Percentiles rank a stretch among this genome's conserved stretches.
phyloP scores from a whole-genome alignment of 2,329 filamentous ascomycete genomes.

The Fusarium sp. region DNA sequence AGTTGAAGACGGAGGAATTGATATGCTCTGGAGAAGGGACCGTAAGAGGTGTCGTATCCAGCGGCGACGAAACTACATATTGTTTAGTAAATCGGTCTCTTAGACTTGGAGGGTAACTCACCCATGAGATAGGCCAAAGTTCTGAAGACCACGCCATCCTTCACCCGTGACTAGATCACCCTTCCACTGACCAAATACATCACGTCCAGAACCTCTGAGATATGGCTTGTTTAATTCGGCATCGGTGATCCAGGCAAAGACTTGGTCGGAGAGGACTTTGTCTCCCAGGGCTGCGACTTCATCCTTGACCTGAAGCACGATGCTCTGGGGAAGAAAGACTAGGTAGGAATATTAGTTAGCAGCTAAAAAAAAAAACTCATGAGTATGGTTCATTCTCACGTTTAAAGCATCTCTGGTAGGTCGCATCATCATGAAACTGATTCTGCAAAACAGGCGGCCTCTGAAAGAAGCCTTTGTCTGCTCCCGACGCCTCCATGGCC shows the following conservation, averaged over 20 bases:
- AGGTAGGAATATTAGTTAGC: too few species aligned
- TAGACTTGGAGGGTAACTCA: conserved; percentile 17
- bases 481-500: conserved; percentile 56
- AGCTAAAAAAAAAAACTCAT: too few species aligned
- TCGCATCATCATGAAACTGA: conserved; percentile 66
- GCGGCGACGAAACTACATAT: conserved; percentile 62
- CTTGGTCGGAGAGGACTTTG: conserved; percentile 62
- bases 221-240: conserved; percentile 74
- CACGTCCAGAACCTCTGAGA: conserved; percentile 64
- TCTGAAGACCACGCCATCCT: conserved; percentile 73
- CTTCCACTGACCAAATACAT: conserved; percentile 69
- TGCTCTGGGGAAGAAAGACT: conserved; percentile 52
- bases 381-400: conserved; percentile 51
- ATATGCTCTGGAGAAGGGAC: conserved; percentile 63
- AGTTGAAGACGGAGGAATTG: conserved; percentile 69
- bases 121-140: conserved; percentile 68
- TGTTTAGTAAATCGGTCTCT: neutral
- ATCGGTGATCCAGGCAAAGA: conserved; percentile 70
- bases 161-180: conserved; percentile 71
- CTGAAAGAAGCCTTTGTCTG: conserved; percentile 67
- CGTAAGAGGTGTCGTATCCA: conserved; percentile 66
- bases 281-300: conserved; percentile 61
- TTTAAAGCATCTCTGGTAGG: conserved; percentile 61
- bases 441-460: conserved; percentile 62
- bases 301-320: conserved; percentile 52